A percentile compares a stretch with the other conserved stretches of the same genome.
Conservation (phyloP, 805 yeast species). For the Starmerella riodocensis region DNA sequence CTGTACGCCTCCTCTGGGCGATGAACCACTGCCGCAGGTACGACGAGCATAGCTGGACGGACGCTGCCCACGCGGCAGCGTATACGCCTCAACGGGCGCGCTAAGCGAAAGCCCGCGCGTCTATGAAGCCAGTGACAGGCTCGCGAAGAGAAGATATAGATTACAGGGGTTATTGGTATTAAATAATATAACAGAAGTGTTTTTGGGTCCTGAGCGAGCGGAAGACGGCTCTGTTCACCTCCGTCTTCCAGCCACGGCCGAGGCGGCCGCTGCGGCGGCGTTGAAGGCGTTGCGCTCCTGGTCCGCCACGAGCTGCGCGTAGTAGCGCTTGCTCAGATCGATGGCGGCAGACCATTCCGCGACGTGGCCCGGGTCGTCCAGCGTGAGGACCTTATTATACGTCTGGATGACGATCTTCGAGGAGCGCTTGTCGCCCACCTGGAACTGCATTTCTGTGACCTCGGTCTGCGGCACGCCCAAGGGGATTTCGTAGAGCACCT, state of each 20-base stretch:
- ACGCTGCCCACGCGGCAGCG: too few relatives aligned
- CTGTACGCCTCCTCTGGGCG: too few relatives aligned
- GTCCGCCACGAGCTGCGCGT: constrained; percentile 22
- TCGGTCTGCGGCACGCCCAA: constrained; percentile 26
- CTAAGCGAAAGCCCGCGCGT: too few relatives aligned
- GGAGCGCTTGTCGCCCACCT: constrained; percentile 14
- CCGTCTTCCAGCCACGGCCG: constrained; percentile 22
- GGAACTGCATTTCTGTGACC: constrained; percentile 26
- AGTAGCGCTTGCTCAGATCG: constrained; percentile 23
- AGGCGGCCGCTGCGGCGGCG: constrained; percentile 28
- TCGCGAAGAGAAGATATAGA: too few relatives aligned
- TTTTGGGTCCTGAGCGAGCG: too few relatives aligned
- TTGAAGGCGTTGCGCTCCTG: constrained; percentile 25
- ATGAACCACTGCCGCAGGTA: too few relatives aligned
- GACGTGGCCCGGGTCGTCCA: constrained; percentile 26
- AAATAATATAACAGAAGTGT: too few relatives aligned
- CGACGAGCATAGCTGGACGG: too few relatives aligned
- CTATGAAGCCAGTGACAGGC: too few relatives aligned
- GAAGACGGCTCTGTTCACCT: neutral
- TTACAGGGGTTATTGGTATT: too few relatives aligned
- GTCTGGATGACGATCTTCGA: constrained; percentile 26
- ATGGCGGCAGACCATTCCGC: constrained; percentile 27
- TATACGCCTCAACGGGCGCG: too few relatives aligned
- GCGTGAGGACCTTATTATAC: constrained; percentile 25
- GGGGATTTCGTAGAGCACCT: constrained; percentile 25